Evolutionary conservation across 2,329 filamentous ascomycete genomes (phyloP).

Genomic region (Metarhizium album): DNA sequence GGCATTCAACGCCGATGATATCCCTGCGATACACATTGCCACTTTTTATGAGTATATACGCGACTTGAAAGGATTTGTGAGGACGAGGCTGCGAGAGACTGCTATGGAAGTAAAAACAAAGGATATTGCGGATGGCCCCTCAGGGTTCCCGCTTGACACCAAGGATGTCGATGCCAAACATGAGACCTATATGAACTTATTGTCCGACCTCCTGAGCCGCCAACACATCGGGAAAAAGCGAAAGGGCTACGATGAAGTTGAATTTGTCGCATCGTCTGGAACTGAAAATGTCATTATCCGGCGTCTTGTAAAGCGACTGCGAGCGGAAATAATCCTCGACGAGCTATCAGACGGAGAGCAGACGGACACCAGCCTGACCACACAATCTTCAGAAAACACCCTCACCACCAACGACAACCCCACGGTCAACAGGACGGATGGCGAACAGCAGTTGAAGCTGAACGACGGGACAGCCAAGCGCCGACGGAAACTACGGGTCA

Average conservation of each 20-base stretch:
- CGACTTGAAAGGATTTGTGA: constrained; percentile 65
- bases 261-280: constrained; percentile 37
- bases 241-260: constrained; percentile 42
- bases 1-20: constrained; percentile 58
- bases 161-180: constrained; percentile 38
- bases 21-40: constrained; percentile 59
- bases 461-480: constrained; percentile 40
- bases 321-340: constrained; percentile 46
- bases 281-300: constrained; percentile 40
- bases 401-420: constrained; percentile 18
- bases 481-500: constrained; percentile 40
- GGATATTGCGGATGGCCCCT: constrained; percentile 39
- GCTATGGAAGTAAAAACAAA: constrained; percentile 51
- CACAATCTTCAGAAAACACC: constrained; percentile 19
- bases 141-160: constrained; percentile 38
- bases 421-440: constrained; percentile 15
- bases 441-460: constrained; percentile 29
- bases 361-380: constrained; percentile 21
- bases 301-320: constrained; percentile 51
- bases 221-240: constrained; percentile 28
- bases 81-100: constrained; percentile 55
- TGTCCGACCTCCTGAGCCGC: constrained; percentile 35
- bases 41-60: constrained; percentile 67
- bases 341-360: constrained; percentile 42
- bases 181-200: constrained; percentile 43